Conservation (phyloP, 2,329 filamentous ascomycete genomes). For the Aspergillus vadensis region DNA sequence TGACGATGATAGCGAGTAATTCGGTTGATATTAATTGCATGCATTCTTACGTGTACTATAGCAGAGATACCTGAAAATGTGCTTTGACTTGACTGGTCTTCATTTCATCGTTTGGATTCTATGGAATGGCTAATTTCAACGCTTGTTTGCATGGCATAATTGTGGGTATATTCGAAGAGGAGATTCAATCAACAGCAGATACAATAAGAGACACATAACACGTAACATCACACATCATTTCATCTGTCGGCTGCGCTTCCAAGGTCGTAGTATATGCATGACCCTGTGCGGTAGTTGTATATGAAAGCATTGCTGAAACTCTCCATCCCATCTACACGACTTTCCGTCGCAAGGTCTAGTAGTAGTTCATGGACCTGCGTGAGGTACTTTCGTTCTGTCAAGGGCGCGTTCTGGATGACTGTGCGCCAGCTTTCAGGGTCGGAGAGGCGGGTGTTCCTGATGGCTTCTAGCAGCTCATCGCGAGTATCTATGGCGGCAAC, state of each 20-base stretch:
- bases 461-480: slow-evolving; percentile 76
- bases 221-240: slow-evolving; percentile 15
- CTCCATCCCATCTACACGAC: slow-evolving; percentile 51
- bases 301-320: slow-evolving; percentile 74
- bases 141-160: slow-evolving; percentile 6
- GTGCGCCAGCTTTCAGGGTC: slow-evolving; percentile 83
- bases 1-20: slow-evolving; percentile 73
- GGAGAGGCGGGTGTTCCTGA: slow-evolving; percentile 72
- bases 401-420: slow-evolving; percentile 74
- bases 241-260: slow-evolving; percentile 32
- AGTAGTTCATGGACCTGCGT: slow-evolving; percentile 80
- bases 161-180: slow-evolving; percentile 25
- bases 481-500: slow-evolving; percentile 87
- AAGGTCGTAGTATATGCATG: slow-evolving; percentile 84
- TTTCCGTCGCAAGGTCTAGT: slow-evolving; percentile 59
- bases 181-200: slow-evolving; percentile 13
- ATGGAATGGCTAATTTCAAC: neutral
- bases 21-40: slow-evolving; percentile 16
- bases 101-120: neutral
- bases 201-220: slow-evolving; percentile 18
- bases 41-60: slow-evolving; percentile 35
- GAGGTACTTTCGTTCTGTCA: slow-evolving; percentile 78
- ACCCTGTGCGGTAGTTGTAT: slow-evolving; percentile 86
- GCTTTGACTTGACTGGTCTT: slow-evolving; percentile 7
- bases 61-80: slow-evolving; percentile 33